Evolutionary conservation across 1,139 yeast genomes (phyloP).

Genomic region (Pneumocystis sp.): DNA sequence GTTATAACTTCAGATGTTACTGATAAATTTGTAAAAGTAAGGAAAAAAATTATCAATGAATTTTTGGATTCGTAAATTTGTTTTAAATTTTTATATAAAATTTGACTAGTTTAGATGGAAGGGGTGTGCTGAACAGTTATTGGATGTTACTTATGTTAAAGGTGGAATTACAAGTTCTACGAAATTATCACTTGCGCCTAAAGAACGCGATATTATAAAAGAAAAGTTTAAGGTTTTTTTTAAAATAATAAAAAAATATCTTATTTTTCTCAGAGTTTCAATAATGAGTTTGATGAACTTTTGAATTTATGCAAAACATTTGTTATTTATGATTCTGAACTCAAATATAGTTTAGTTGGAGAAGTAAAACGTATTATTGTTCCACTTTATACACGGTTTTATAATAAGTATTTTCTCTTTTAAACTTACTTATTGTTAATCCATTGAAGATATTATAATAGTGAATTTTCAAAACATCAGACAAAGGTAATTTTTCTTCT

Average conservation of each 20-base stretch:
- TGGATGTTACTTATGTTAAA: conserved; percentile 49
- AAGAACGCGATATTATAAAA: conserved; percentile 71
- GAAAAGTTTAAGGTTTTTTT: conserved; percentile 50
- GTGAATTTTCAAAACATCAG: conserved; percentile 60
- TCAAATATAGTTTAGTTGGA: conserved; percentile 44
- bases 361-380: conserved; percentile 54
- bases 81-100: conserved; percentile 54
- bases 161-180: conserved; percentile 29
- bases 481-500: conserved; percentile 27
- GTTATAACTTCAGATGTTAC: background rate
- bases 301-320: conserved; percentile 48
- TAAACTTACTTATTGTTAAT: background rate
- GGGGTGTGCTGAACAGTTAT: conserved; percentile 54
- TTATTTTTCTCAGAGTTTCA: conserved; percentile 30
- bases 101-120: conserved; percentile 64
- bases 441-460: conserved; percentile 22
- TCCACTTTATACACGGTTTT: conserved; percentile 72
- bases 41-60: background rate
- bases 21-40: background rate
- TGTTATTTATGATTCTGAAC: conserved; percentile 48
- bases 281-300: conserved; percentile 67
- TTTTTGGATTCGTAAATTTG: conserved; percentile 36
- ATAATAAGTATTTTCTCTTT: conserved; percentile 42
- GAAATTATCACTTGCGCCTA: conserved; percentile 33
- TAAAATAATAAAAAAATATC: background rate